These are phyloP conservation scores for Anaeramoeba ignava DNA, from an alignment of 78 protist species.

Conservation along the genomic window DNA sequence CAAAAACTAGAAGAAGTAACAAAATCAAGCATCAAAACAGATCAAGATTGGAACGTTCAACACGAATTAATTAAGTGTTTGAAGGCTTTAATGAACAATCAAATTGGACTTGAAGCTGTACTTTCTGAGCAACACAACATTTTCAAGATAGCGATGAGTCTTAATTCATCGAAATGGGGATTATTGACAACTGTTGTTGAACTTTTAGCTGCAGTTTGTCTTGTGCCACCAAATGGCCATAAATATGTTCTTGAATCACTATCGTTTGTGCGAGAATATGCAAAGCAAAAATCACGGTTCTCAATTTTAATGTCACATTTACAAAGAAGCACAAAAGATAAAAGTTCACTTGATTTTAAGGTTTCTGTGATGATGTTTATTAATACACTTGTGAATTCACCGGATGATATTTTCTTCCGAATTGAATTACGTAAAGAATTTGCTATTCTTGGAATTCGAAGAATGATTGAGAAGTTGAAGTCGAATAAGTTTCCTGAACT, in stretches of 20 bases:
- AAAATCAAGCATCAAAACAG: not conserved
- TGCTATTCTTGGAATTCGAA: not conserved
- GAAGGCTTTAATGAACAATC: not conserved
- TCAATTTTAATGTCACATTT: not conserved
- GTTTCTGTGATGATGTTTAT: not conserved
- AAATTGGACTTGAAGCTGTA: not conserved
- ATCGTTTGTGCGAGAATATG: not conserved
- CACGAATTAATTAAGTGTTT: not conserved
- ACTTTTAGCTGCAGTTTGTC: not conserved
- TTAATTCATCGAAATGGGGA: not conserved
- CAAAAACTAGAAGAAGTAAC: not conserved
- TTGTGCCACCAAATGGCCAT: slow-evolving; percentile 3
- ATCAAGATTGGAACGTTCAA: not conserved
- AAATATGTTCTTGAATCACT: not conserved
- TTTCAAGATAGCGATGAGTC: not conserved
- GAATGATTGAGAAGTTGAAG: not conserved
- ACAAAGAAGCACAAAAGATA: not conserved
- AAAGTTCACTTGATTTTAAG: not conserved
- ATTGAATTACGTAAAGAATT: not conserved
- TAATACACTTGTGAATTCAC: not conserved
- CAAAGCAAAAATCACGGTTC: not conserved
- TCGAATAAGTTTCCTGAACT: not conserved
- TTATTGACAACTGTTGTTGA: not conserved
- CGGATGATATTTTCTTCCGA: not conserved
- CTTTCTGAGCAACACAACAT: not conserved